A percentile compares a stretch with the other conserved stretches of the same genome.
phyloP scores from a whole-genome alignment of 257 asterid genomes.

The Solanum clarkiae region DNA sequence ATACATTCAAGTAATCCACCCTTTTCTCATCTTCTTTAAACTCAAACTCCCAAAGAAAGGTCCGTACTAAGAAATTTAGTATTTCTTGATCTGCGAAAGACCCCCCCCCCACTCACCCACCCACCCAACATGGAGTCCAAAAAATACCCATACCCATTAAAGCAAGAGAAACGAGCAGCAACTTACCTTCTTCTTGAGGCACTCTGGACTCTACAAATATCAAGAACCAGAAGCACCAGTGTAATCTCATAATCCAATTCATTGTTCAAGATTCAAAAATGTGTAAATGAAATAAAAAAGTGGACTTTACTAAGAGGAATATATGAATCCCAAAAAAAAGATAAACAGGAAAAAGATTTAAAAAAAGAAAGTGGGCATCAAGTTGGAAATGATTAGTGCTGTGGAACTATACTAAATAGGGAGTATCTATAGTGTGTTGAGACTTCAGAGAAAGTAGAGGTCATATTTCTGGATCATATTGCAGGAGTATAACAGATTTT shows the following conservation, averaged over 20 bases:
- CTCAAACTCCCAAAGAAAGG: not conserved
- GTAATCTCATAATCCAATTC: slow-evolving; percentile 6
- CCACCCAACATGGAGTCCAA: not conserved
- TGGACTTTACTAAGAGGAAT: not conserved
- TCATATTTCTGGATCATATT: too few relatives aligned
- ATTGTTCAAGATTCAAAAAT: slow-evolving; percentile 1
- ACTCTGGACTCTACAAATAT: slow-evolving; percentile 6
- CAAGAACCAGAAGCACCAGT: slow-evolving; percentile 3
- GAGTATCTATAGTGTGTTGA: too few relatives aligned
- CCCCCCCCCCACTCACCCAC: too few relatives aligned
- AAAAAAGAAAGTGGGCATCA: not conserved
- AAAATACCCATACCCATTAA: not conserved
- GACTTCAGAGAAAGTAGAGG: too few relatives aligned
- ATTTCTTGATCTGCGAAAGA: not conserved
- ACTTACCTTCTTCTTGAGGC: slow-evolving; percentile 20
- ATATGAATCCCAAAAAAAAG: not conserved
- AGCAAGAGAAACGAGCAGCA: not conserved
- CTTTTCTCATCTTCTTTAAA: not conserved
- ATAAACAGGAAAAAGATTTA: not conserved
- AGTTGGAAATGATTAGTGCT: not conserved
- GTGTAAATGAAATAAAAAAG: not conserved
- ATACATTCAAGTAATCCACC: not conserved
- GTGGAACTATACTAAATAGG: not conserved
- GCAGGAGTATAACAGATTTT: too few relatives aligned
- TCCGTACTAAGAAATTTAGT: not conserved